Conservation (phyloP, 805 yeast species). For the Tetrapisispora pingtungensis region DNA sequence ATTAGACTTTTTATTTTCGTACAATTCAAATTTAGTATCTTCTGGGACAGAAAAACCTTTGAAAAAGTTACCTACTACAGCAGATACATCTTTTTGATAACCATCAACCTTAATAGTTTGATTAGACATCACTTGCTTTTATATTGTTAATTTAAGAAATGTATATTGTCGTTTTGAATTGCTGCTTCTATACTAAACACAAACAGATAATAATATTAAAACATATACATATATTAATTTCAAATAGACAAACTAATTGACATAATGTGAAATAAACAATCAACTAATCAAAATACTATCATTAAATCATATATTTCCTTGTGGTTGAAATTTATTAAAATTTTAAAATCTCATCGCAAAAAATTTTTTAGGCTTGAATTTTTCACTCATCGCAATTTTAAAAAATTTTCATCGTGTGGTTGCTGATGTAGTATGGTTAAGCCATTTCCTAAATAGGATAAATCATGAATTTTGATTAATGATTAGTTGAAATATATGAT, state of each 20-base stretch:
- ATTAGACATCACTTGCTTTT: background rate
- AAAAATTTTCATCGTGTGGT: background rate
- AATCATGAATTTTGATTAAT: background rate
- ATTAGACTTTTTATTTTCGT: constrained; percentile 32
- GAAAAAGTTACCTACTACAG: constrained; percentile 64
- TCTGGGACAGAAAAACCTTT: constrained; percentile 61
- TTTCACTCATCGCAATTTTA: background rate
- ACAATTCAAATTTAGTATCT: constrained; percentile 52
- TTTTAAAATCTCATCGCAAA: constrained; percentile 2
- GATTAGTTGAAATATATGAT: background rate
- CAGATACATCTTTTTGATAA: constrained; percentile 36
- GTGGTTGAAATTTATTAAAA: too few relatives aligned
- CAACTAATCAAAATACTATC: too few relatives aligned
- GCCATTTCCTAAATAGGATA: background rate
- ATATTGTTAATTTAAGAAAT: too few relatives aligned
- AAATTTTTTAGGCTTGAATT: background rate
- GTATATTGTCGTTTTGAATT: too few relatives aligned
- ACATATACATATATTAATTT: too few relatives aligned
- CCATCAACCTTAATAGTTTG: constrained; percentile 22
- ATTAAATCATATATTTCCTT: too few relatives aligned
- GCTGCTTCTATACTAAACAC: too few relatives aligned
- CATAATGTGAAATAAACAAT: too few relatives aligned
- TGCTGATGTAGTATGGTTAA: background rate
- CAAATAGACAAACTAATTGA: too few relatives aligned
- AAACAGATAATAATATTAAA: too few relatives aligned